A percentile compares a stretch with the other conserved stretches of the same genome.
phyloP scores from a whole-genome alignment of 2,329 filamentous ascomycete genomes.

The Fusarium sublunatum region DNA sequence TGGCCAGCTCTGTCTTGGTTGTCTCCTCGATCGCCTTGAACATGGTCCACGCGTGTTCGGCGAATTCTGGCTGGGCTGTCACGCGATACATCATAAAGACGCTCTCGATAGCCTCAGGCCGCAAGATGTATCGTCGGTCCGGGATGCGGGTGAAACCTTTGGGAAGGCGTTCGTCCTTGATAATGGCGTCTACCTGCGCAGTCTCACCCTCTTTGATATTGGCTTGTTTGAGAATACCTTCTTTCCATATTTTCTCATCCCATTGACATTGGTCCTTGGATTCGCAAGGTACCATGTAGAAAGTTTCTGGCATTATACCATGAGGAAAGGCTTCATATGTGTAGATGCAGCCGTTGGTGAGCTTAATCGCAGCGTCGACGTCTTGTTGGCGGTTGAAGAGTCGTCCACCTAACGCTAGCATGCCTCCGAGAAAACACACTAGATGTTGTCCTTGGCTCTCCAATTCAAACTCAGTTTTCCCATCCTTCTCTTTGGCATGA shows the following conservation, averaged over 20 bases:
- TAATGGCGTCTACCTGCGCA: conserved; percentile 41
- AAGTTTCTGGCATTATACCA: conserved; percentile 65
- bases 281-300: conserved; percentile 56
- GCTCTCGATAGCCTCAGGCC: conserved; percentile 65
- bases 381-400: conserved; percentile 56
- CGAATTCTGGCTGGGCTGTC: conserved; percentile 59
- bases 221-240: conserved; percentile 43
- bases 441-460: conserved; percentile 58
- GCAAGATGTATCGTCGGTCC: conserved; percentile 63
- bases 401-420: conserved; percentile 61
- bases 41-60: conserved; percentile 66
- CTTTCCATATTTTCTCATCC: conserved; percentile 53
- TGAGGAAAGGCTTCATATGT: conserved; percentile 60
- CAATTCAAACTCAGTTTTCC: conserved; percentile 46
- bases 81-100: conserved; percentile 65
- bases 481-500: conserved; percentile 48
- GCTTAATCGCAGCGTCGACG: conserved; percentile 57
- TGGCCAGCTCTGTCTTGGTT: conserved; percentile 60
- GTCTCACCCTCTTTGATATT: conserved; percentile 42
- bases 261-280: conserved; percentile 50
- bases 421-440: conserved; percentile 63
- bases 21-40: conserved; percentile 59
- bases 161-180: conserved; percentile 50
- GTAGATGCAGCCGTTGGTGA: conserved; percentile 65
- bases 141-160: conserved; percentile 72